These are phyloP conservation scores for Rhizopogon vesiculosus DNA, from an alignment of 768 basidiomycete species.

Conservation along the genomic window DNA sequence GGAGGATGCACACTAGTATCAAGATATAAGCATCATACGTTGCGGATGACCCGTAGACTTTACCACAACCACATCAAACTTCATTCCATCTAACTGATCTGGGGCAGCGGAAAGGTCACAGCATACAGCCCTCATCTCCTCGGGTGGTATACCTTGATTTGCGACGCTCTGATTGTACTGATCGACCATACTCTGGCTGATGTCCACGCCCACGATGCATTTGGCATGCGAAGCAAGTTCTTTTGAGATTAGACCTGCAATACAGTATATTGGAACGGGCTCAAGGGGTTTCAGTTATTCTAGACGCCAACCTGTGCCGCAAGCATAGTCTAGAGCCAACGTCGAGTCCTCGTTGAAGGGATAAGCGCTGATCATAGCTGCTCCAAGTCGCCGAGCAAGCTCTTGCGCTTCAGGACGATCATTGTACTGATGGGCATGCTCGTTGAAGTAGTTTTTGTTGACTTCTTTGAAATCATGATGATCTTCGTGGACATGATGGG, in stretches of 20 bases:
- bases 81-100: conserved; percentile 43
- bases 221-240: conserved; percentile 57
- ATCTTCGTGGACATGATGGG: background rate
- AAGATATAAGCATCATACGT: background rate
- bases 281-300: background rate
- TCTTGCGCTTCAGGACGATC: conserved; percentile 13
- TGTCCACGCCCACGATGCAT: conserved; percentile 68
- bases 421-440: conserved; percentile 20
- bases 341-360: conserved; percentile 53
- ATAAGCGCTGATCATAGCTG: conserved; percentile 30
- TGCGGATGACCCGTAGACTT: conserved; percentile 19
- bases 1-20: conserved; percentile 50
- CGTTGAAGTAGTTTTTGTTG: conserved; percentile 22
- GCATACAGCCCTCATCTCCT: conserved; percentile 65
- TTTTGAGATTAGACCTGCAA: conserved; percentile 57
- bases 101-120: conserved; percentile 42
- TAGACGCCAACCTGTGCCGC: conserved; percentile 52
- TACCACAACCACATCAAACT: conserved; percentile 72
- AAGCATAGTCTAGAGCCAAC: conserved; percentile 68
- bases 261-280: background rate
- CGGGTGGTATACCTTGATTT: conserved; percentile 57
- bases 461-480: conserved; percentile 15
- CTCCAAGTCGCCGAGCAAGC: conserved; percentile 17
- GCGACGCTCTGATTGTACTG: conserved; percentile 52
- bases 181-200: conserved; percentile 68